These are phyloP conservation scores for Aureobasidium vineae DNA, from an alignment of 2,329 filamentous ascomycete genomes.

Conservation along the genomic window DNA sequence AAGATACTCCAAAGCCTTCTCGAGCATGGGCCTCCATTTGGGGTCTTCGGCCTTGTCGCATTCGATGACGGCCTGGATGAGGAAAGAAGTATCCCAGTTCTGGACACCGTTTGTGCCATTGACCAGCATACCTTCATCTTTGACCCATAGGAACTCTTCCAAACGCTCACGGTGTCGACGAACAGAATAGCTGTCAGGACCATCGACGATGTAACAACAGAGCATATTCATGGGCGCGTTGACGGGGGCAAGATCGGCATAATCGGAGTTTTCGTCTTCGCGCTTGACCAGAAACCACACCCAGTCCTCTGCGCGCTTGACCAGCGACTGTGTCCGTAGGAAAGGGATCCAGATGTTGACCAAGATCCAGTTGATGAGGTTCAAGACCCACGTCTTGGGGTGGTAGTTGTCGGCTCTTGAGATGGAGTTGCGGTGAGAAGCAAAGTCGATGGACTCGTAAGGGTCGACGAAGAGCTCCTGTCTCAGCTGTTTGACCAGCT, in stretches of 20 bases:
- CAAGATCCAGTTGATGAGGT: conserved; percentile 72
- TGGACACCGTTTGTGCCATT: conserved; percentile 99
- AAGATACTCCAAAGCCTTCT: conserved; percentile 77
- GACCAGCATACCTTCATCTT: conserved; percentile 85
- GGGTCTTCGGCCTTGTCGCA: conserved; percentile 74
- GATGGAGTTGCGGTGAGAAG: conserved; percentile 76
- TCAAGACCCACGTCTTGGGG: conserved; percentile 82
- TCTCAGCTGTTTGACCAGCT: conserved; percentile 66
- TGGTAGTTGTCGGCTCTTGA: conserved; percentile 82
- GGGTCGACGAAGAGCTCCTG: conserved; percentile 80
- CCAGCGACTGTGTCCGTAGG: conserved; percentile 64
- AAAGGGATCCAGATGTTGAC: conserved; percentile 79
- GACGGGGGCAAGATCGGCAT: conserved; percentile 80
- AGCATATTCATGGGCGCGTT: conserved; percentile 90
- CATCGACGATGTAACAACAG: conserved; percentile 79
- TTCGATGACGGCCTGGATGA: conserved; percentile 77
- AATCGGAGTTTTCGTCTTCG: conserved; percentile 92
- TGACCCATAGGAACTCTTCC: conserved; percentile 88
- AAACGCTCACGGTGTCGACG: conserved; percentile 75
- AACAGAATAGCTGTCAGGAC: conserved; percentile 69
- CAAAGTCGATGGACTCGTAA: conserved; percentile 75
- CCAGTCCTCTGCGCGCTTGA: conserved; percentile 73
- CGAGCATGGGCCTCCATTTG: conserved; percentile 79
- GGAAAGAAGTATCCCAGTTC: conserved; percentile 91
- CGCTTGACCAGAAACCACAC: conserved; percentile 79